phyloP scores from a whole-genome alignment of 2,329 filamentous ascomycete genomes.

The Incumbomyces lentus region DNA sequence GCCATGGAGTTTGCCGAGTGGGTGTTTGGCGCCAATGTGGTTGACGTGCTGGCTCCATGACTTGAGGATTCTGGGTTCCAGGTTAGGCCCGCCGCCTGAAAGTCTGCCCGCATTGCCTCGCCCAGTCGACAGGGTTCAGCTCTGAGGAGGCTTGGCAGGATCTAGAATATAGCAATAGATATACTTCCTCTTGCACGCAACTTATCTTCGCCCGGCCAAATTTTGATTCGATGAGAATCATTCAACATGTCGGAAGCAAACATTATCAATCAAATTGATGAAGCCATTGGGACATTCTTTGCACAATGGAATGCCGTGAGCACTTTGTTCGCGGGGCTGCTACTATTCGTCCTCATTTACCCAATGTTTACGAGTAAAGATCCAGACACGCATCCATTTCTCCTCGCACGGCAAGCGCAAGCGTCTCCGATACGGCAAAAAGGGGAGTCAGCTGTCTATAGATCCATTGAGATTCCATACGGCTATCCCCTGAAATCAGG shows the following conservation, averaged over 20 bases:
- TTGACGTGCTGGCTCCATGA: too few species aligned
- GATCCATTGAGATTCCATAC: slow-evolving; percentile 74
- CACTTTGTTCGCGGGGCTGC: slow-evolving; percentile 56
- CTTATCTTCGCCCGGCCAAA: too few species aligned
- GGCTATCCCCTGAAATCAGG: slow-evolving; percentile 70
- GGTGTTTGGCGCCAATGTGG: too few species aligned
- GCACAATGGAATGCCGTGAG: slow-evolving; percentile 65
- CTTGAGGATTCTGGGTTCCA: too few species aligned
- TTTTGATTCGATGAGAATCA: too few species aligned
- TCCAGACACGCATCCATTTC: slow-evolving; percentile 82
- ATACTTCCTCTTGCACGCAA: too few species aligned
- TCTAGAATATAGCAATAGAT: too few species aligned
- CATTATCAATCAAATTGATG: slow-evolving; percentile 15
- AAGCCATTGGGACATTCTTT: slow-evolving; percentile 18
- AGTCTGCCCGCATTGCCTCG: too few species aligned
- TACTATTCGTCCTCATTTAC: slow-evolving; percentile 60
- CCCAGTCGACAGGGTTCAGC: too few species aligned
- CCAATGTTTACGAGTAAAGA: slow-evolving; percentile 62
- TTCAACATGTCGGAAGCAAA: slow-evolving; percentile 12
- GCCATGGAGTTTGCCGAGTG: too few species aligned
- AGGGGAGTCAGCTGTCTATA: slow-evolving; percentile 75
- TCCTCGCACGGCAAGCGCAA: slow-evolving; percentile 74
- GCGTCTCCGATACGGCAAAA: slow-evolving; percentile 69
- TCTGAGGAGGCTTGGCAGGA: too few species aligned
- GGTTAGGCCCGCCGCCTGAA: too few species aligned